Conservation (phyloP, 441 rosid genomes). For the Bocquillonia castaneifolia region DNA sequence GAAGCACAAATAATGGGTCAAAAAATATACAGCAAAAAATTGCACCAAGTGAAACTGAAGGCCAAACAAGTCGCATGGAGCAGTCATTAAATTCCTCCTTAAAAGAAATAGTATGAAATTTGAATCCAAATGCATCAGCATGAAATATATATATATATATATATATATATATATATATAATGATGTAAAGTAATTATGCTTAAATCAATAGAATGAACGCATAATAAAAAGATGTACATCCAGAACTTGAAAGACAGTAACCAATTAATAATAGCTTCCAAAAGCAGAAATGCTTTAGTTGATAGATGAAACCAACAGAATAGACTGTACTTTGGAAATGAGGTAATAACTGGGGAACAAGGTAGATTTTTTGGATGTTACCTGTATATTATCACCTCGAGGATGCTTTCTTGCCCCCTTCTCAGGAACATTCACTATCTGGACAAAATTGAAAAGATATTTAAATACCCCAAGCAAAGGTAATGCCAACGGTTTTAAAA, state of each 20-base stretch:
- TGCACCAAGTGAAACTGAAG: background rate
- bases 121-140: background rate
- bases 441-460: conserved; percentile 24
- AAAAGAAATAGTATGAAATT: background rate
- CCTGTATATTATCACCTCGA: conserved; percentile 93
- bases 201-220: background rate
- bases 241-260: background rate
- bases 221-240: background rate
- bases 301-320: background rate
- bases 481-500: background rate
- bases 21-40: background rate
- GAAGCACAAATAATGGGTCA: background rate
- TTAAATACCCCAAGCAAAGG: conserved; percentile 19
- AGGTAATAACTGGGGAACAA: background rate
- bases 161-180: too few relatives aligned
- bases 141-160: too few relatives aligned
- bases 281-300: background rate
- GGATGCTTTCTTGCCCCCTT: conserved; percentile 99
- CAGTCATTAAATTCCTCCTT: background rate
- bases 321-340: background rate
- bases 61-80: background rate
- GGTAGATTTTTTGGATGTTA: conserved; percentile 18
- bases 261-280: background rate
- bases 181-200: background rate
- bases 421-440: conserved; percentile 95